phyloP scores from a whole-genome alignment of 2,329 filamentous ascomycete species.

The Tolypocladium inflatum region DNA sequence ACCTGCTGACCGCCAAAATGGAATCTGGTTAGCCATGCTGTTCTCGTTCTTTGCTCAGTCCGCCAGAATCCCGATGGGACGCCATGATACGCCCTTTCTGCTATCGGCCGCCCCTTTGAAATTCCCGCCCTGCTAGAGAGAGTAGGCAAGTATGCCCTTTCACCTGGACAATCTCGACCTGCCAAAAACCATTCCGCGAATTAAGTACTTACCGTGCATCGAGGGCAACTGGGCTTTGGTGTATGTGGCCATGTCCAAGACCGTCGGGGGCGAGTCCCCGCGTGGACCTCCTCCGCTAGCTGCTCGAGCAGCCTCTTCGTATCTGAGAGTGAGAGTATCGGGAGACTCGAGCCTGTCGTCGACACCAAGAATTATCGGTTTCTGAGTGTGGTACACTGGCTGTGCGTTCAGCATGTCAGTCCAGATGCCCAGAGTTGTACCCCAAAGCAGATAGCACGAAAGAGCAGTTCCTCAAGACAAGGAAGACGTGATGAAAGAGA shows the following conservation, averaged over 20 bases:
- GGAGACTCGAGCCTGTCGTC: constrained; percentile 50
- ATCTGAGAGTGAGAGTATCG: constrained; percentile 44
- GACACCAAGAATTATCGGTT: constrained; percentile 43
- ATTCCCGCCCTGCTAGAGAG: neutral
- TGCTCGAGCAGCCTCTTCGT: constrained; percentile 46
- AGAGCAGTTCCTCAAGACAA: constrained; percentile 2
- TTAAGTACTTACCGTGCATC: constrained; percentile 65
- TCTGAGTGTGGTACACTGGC: constrained; percentile 44
- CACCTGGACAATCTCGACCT: neutral
- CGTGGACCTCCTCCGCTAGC: constrained; percentile 42
- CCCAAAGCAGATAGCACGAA: constrained; percentile 8
- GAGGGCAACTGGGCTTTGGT: constrained; percentile 71
- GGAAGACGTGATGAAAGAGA: neutral
- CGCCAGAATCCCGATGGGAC: neutral
- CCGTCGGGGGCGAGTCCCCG: constrained; percentile 43
- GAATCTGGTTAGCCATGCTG: neutral
- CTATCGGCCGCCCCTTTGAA: neutral
- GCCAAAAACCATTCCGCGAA: neutral
- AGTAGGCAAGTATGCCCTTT: neutral
- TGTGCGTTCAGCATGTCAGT: constrained; percentile 20
- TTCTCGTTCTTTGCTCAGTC: neutral
- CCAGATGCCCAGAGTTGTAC: constrained; percentile 3
- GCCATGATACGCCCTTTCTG: neutral
- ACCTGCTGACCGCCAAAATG: constrained; percentile 24
- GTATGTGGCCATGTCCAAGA: constrained; percentile 38